phyloP scores from a whole-genome alignment of 257 asterid genomes.

The Solanum pinnatisectum region DNA sequence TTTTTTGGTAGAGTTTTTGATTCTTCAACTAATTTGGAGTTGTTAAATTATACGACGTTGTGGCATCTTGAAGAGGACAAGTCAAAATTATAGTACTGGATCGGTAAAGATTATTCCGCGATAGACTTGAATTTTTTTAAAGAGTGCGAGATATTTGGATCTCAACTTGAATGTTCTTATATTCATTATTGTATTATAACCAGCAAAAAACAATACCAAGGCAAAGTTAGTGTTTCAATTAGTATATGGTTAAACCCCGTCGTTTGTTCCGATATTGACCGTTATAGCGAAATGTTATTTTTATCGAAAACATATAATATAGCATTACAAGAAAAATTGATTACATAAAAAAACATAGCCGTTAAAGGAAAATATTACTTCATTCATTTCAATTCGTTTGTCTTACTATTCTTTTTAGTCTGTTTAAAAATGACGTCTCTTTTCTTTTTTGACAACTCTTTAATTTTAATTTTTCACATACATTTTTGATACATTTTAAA shows the following conservation, averaged over 20 bases:
- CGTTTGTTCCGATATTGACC: neutral
- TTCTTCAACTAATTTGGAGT: neutral
- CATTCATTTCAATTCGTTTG: too few species aligned
- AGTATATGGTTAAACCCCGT: neutral
- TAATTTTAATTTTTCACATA: too few species aligned
- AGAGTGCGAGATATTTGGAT: neutral
- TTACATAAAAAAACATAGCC: too few species aligned
- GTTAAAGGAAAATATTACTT: neutral
- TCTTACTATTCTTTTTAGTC: too few species aligned
- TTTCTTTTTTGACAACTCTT: too few species aligned
- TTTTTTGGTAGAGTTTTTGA: neutral
- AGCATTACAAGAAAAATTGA: neutral
- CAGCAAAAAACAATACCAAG: neutral
- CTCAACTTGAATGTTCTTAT: too few species aligned
- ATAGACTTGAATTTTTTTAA: too few species aligned
- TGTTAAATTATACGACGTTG: too few species aligned
- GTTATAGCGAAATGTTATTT: neutral
- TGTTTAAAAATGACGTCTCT: neutral
- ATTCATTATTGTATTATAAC: neutral
- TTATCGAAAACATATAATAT: too few species aligned
- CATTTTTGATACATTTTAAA: neutral
- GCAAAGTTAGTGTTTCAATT: neutral
- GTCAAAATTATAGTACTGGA: neutral
- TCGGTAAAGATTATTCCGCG: neutral
- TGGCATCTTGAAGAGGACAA: too few species aligned